Conservation (phyloP, 2,329 filamentous ascomycete species). For the Alternaria viburni region DNA sequence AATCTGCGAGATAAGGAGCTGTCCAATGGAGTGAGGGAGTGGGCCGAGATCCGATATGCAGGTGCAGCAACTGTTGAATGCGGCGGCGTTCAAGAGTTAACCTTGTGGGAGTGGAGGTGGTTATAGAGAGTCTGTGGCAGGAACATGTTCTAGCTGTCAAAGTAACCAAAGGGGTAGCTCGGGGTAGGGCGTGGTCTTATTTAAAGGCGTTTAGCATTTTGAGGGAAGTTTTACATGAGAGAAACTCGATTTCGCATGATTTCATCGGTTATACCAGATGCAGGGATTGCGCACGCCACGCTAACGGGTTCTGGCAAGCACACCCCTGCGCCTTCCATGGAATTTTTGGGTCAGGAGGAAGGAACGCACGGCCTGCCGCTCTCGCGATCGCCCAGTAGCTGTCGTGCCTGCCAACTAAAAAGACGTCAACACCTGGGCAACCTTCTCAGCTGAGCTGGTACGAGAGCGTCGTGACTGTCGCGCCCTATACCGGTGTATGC, state of each 20-base stretch:
- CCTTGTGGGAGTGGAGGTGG: slow-evolving; percentile 45
- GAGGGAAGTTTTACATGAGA: slow-evolving; percentile 35
- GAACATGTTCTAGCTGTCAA: slow-evolving; percentile 37
- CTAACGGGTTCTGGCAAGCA: slow-evolving; percentile 26
- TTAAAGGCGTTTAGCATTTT: slow-evolving; percentile 14
- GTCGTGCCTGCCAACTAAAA: slow-evolving; percentile 10
- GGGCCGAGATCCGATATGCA: slow-evolving; percentile 25
- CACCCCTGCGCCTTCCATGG: slow-evolving; percentile 27
- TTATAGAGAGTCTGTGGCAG: slow-evolving; percentile 37
- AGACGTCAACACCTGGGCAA: slow-evolving; percentile 12
- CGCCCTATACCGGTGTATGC: neutral
- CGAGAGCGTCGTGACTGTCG: neutral
- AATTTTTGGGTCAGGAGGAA: slow-evolving; percentile 45
- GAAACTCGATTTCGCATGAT: slow-evolving; percentile 40
- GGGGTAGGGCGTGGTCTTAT: slow-evolving; percentile 28
- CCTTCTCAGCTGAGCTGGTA: neutral
- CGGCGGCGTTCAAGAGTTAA: slow-evolving; percentile 33
- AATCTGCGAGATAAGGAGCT: slow-evolving; percentile 21
- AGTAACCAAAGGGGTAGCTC: neutral
- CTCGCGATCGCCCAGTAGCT: slow-evolving; percentile 36
- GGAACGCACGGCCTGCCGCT: slow-evolving; percentile 35
- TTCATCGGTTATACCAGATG: slow-evolving; percentile 30
- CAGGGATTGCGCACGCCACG: slow-evolving; percentile 32
- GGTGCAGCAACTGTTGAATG: slow-evolving; percentile 10
- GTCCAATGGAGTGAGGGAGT: slow-evolving; percentile 24